Conservation (phyloP, 352 stramenopile genomes). For the Pythium rhizo-oryzae region DNA sequence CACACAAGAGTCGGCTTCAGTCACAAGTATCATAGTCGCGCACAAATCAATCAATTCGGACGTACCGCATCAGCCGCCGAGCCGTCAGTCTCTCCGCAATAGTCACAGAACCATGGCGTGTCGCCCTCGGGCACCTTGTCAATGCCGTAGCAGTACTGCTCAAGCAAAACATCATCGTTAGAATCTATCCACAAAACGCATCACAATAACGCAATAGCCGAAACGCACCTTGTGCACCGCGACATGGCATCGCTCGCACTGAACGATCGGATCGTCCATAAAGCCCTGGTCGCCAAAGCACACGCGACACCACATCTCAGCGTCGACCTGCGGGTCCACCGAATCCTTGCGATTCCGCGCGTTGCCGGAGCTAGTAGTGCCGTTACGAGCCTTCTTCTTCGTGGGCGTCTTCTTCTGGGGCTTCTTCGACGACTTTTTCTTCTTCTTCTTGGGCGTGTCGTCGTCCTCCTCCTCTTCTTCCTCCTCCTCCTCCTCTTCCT, state of each 20-base stretch:
- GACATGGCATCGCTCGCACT: slow-evolving; percentile 85
- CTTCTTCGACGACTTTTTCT: slow-evolving; percentile 36
- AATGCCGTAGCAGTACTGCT: slow-evolving; percentile 89
- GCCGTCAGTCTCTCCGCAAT: slow-evolving; percentile 50
- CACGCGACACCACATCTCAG: slow-evolving; percentile 90
- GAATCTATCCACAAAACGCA: background rate
- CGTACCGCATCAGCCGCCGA: slow-evolving; percentile 55
- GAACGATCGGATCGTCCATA: slow-evolving; percentile 86
- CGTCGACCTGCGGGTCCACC: slow-evolving; percentile 66
- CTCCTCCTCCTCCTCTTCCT: slow-evolving; percentile 40
- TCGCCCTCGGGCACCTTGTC: slow-evolving; percentile 78
- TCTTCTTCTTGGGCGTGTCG: slow-evolving; percentile 41
- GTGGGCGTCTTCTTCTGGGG: slow-evolving; percentile 34
- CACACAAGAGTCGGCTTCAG: background rate
- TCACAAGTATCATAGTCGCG: background rate
- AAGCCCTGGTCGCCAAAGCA: slow-evolving; percentile 89
- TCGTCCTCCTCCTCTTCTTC: slow-evolving; percentile 45
- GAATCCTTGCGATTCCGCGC: slow-evolving; percentile 34
- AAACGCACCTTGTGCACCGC: slow-evolving; percentile 81
- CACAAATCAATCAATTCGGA: slow-evolving; percentile 1
- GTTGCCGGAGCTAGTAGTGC: background rate
- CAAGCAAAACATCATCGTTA: slow-evolving; percentile 2
- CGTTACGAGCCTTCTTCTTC: slow-evolving; percentile 39
- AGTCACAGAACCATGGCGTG: slow-evolving; percentile 86
- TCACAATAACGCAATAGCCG: background rate